Conservation (phyloP, 768 basidiomycete species). For the Leccinum arenicola region DNA sequence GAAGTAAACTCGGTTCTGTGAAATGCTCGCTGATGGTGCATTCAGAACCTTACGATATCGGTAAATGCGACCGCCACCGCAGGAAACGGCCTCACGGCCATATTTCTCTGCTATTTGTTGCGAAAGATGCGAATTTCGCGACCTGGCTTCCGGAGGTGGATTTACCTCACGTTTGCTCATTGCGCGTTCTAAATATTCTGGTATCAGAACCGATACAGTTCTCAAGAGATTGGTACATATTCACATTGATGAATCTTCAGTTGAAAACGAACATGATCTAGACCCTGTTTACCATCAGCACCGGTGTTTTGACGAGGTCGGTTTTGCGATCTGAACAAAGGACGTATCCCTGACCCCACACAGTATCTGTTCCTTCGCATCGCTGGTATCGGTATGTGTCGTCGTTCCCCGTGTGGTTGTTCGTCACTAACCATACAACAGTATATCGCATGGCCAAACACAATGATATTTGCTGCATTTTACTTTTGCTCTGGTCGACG, state of each 20-base stretch:
- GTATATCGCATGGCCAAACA: conserved; percentile 46
- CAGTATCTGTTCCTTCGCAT: conserved; percentile 52
- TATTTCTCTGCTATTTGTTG: conserved; percentile 44
- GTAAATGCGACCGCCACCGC: conserved; percentile 50
- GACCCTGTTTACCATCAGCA: conserved; percentile 56
- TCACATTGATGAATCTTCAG: background rate
- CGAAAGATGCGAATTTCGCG: conserved; percentile 35
- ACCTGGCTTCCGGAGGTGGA: conserved; percentile 48
- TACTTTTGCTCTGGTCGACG: conserved; percentile 59
- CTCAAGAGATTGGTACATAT: conserved; percentile 41
- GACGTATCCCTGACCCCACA: conserved; percentile 4
- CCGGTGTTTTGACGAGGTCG: conserved; percentile 32
- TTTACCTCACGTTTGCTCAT: background rate
- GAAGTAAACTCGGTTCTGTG: background rate
- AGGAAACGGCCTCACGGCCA: conserved; percentile 49
- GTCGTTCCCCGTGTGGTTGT: background rate
- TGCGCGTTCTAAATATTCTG: background rate
- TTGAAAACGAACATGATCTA: conserved; percentile 5
- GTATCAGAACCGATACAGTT: conserved; percentile 43
- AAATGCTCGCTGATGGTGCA: background rate
- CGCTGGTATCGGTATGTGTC: conserved; percentile 45
- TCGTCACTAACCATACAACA: conserved; percentile 17
- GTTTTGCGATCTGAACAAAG: background rate
- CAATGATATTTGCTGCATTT: conserved; percentile 58
- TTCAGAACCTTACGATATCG: conserved; percentile 41